Percentiles rank a stretch among this genome's conserved stretches.
These are phyloP conservation scores for Linnemannia zychae DNA, from an alignment of 192 early-diverging fungal species.

Conservation along the genomic window DNA sequence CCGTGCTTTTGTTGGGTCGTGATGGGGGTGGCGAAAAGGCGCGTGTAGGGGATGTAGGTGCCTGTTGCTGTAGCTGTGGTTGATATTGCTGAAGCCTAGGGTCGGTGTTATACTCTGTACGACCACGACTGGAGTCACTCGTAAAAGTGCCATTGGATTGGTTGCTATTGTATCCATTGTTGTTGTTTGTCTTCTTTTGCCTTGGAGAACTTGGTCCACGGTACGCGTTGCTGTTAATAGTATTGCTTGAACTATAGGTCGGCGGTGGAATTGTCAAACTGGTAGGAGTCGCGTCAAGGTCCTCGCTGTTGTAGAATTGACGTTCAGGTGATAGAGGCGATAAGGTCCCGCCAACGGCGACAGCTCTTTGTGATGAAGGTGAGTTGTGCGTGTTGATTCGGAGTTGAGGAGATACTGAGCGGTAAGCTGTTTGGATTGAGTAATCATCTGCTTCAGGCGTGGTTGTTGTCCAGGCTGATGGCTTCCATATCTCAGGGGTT, in stretches of 20 bases:
- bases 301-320: constrained; percentile 27
- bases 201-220: neutral
- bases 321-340: neutral
- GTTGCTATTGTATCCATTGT: neutral
- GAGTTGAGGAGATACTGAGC: constrained; percentile 17
- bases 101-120: neutral
- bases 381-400: constrained; percentile 13
- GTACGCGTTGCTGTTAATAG: neutral
- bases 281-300: constrained; percentile 16
- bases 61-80: neutral
- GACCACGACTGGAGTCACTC: neutral
- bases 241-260: neutral
- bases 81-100: neutral
- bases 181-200: neutral
- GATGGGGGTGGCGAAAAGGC: constrained; percentile 12
- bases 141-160: neutral
- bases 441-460: neutral
- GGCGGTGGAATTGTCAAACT: constrained; percentile 21
- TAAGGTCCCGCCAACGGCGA: neutral
- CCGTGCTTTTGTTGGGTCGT: neutral
- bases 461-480: neutral
- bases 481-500: constrained; percentile 7
- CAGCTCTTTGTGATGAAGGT: neutral
- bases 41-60: neutral
- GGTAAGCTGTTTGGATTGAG: neutral